Evolutionary conservation across 306 rosid genomes (phyloP).

Genomic region (Morella rubra): DNA sequence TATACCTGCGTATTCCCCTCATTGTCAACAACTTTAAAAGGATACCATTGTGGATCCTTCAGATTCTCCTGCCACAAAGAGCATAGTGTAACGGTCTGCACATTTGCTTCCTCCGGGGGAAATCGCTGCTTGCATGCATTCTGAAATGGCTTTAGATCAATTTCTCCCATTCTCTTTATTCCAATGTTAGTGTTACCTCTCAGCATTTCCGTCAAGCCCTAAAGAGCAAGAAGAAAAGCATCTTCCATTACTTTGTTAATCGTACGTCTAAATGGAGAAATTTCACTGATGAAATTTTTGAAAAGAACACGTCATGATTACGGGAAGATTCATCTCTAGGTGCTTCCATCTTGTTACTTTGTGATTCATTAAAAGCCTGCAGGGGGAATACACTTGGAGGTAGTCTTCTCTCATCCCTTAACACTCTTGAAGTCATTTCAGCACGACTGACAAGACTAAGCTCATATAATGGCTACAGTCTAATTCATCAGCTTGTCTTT

Average conservation of each 20-base stretch:
- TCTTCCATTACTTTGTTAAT: background rate
- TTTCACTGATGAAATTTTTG: background rate
- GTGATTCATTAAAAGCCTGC: background rate
- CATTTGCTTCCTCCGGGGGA: conserved; percentile 51
- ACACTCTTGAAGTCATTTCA: background rate
- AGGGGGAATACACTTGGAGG: background rate
- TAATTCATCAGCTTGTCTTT: too few relatives aligned
- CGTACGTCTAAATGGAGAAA: background rate
- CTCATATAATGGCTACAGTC: background rate
- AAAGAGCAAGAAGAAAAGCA: background rate
- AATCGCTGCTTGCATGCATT: conserved; percentile 56
- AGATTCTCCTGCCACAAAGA: conserved; percentile 88
- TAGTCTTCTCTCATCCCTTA: background rate
- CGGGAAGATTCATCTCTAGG: background rate
- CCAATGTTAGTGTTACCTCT: conserved; percentile 50
- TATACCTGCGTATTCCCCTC: conserved; percentile 52
- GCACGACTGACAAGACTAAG: background rate
- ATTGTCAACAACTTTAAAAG: conserved; percentile 50
- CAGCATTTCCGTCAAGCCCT: conserved; percentile 66
- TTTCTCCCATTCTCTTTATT: conserved; percentile 91
- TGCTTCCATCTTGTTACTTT: background rate
- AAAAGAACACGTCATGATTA: background rate
- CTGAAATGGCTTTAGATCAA: conserved; percentile 66
- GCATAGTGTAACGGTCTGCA: conserved; percentile 65
- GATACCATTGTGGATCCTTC: conserved; percentile 75